phyloP scores from a whole-genome alignment of 2,329 filamentous ascomycete genomes.

The Grosmannia penicillata region DNA sequence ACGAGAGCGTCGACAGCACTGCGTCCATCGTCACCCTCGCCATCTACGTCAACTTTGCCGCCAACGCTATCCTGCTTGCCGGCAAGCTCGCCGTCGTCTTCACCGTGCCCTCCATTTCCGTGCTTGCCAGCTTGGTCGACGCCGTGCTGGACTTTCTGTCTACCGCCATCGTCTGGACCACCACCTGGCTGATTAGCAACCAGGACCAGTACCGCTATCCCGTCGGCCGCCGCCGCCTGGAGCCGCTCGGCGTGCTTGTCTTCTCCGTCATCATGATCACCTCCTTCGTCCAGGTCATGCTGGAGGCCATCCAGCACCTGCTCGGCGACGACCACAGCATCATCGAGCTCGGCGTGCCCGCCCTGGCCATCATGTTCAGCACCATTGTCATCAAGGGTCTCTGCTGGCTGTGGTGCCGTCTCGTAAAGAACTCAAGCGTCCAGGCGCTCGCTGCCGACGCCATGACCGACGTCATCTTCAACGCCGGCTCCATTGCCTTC shows the following conservation, averaged over 20 bases:
- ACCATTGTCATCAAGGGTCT: constrained; percentile 71
- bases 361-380: constrained; percentile 64
- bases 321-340: constrained; percentile 45
- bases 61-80: constrained; percentile 59
- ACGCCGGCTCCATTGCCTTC: constrained; percentile 77
- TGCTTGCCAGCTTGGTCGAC: constrained; percentile 66
- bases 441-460: no score
- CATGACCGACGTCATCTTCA: constrained; percentile 61
- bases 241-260: constrained; percentile 66
- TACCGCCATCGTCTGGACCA: constrained; percentile 69
- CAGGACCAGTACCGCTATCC: constrained; percentile 65
- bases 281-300: constrained; percentile 63
- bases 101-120: constrained; percentile 67
- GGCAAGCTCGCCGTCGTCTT: constrained; percentile 67
- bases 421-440: constrained; percentile 75
- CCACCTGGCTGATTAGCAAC: constrained; percentile 57
- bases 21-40: constrained; percentile 69
- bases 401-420: constrained; percentile 77
- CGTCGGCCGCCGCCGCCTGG: constrained; percentile 60
- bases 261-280: constrained; percentile 82
- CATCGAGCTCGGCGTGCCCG: constrained; percentile 57
- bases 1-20: constrained; percentile 56
- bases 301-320: constrained; percentile 55
- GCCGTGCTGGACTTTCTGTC: constrained; percentile 68
- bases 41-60: constrained; percentile 72